Conservation (phyloP, 768 basidiomycete species). For the Gymnopilus dilepis region DNA sequence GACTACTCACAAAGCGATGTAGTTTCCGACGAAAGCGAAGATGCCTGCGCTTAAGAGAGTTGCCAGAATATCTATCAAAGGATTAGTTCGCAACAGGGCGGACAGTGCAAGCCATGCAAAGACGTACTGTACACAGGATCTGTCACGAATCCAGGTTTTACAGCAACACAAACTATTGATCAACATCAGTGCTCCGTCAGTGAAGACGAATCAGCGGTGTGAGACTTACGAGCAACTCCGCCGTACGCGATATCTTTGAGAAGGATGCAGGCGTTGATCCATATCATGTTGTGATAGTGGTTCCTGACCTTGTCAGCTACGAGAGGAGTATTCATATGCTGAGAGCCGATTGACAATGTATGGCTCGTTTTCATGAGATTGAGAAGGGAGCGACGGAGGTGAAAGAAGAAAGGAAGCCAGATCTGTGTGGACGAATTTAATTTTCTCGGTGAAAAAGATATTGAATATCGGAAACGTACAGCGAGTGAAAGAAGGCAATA, state of each 20-base stretch:
- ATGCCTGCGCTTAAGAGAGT: slow-evolving; percentile 4
- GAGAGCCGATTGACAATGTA: neutral
- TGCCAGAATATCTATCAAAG: neutral
- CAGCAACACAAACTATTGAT: slow-evolving; percentile 1
- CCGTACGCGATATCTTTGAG: slow-evolving; percentile 7
- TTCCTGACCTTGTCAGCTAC: slow-evolving; percentile 1
- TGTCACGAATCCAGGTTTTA: slow-evolving; percentile 5
- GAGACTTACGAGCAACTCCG: slow-evolving; percentile 2
- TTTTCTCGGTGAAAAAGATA: neutral
- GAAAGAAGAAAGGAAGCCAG: slow-evolving; percentile 8
- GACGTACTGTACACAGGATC: slow-evolving; percentile 2
- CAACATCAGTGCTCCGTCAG: neutral
- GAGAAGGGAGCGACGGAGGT: slow-evolving; percentile 3
- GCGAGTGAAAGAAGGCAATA: slow-evolving; percentile 7
- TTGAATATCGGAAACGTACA: neutral
- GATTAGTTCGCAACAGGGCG: neutral
- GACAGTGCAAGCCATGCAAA: too few relatives aligned
- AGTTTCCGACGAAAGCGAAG: slow-evolving; percentile 7
- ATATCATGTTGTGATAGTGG: slow-evolving; percentile 11
- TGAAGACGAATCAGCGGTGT: neutral
- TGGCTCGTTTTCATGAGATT: slow-evolving; percentile 1
- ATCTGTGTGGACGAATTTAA: neutral
- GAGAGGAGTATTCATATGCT: slow-evolving; percentile 3
- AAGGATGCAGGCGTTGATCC: slow-evolving; percentile 4
- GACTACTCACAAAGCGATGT: slow-evolving; percentile 4